Conservation (phyloP, 2,329 filamentous ascomycete genomes). For the Chaetomiaceae sp. region DNA sequence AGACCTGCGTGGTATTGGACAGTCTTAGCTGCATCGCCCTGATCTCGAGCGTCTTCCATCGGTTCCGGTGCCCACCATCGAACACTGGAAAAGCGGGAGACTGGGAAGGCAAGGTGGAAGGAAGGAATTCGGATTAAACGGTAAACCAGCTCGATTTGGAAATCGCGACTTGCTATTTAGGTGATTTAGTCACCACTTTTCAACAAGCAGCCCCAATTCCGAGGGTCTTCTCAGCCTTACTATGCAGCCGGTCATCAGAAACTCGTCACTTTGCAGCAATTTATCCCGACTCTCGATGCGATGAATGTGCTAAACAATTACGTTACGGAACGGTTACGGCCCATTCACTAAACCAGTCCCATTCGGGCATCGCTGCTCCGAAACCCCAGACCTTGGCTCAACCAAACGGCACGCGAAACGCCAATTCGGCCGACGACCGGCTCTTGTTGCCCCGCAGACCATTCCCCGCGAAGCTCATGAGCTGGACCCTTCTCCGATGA, state of each 20-base stretch:
- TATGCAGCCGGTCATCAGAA: no score
- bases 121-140: no score
- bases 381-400: slow-evolving; percentile 3
- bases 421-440: not conserved
- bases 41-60: not conserved
- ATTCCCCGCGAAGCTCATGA: not conserved
- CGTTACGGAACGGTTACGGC: slow-evolving; percentile 10
- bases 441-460: slow-evolving; percentile 5
- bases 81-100: no score
- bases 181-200: no score
- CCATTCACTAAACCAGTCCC: not conserved
- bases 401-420: not conserved
- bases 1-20: slow-evolving; percentile 2
- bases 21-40: slow-evolving; percentile 5
- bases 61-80: no score
- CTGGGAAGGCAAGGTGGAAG: no score
- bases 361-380: slow-evolving; percentile 1
- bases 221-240: no score
- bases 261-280: no score
- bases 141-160: not conserved
- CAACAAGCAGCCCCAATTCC: no score
- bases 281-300: no score
- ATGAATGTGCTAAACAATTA: not conserved
- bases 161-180: not conserved
- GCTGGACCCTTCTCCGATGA: not conserved